A percentile compares a stretch with the other conserved stretches of the same genome.
Evolutionary conservation across 768 basidiomycete genomes (phyloP).

Genomic region (Mycena sanguinolenta): DNA sequence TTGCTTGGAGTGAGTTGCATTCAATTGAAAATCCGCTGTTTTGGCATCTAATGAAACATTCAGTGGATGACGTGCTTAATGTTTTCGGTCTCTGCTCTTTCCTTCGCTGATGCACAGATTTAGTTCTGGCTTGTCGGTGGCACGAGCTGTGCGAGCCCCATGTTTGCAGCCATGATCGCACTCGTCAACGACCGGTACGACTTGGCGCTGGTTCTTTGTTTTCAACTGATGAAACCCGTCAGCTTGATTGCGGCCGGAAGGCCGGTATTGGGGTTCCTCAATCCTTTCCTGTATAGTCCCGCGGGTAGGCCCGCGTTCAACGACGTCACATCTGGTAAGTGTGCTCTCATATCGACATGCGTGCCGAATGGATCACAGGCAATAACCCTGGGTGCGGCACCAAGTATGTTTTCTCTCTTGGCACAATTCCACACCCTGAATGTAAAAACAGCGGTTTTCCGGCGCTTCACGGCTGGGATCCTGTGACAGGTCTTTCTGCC

Average conservation of each 20-base stretch:
- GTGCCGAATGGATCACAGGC: background rate
- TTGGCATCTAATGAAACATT: too few species aligned
- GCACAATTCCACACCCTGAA: background rate
- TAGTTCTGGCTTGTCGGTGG: slow-evolving; percentile 47
- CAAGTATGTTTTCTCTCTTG: background rate
- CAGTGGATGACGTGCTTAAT: slow-evolving; percentile 11
- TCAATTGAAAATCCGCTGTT: too few species aligned
- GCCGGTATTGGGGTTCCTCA: slow-evolving; percentile 29
- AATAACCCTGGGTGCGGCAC: slow-evolving; percentile 29
- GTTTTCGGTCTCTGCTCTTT: background rate
- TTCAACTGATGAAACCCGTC: too few species aligned
- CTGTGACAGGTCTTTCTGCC: slow-evolving; percentile 38
- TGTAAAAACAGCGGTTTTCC: slow-evolving; percentile 40
- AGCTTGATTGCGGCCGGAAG: background rate
- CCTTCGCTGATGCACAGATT: background rate
- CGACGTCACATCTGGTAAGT: slow-evolving; percentile 19
- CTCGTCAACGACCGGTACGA: slow-evolving; percentile 56
- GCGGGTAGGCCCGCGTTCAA: slow-evolving; percentile 25
- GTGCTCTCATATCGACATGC: background rate
- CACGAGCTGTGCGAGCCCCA: slow-evolving; percentile 59
- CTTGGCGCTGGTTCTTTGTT: too few species aligned
- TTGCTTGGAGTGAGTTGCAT: slow-evolving; percentile 41
- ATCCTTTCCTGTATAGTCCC: slow-evolving; percentile 54
- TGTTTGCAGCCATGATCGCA: slow-evolving; percentile 58
- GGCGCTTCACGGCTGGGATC: slow-evolving; percentile 46